These are phyloP conservation scores for Rhizopus stolonifer DNA, from an alignment of 371 early-diverging fungal species.

Conservation along the genomic window DNA sequence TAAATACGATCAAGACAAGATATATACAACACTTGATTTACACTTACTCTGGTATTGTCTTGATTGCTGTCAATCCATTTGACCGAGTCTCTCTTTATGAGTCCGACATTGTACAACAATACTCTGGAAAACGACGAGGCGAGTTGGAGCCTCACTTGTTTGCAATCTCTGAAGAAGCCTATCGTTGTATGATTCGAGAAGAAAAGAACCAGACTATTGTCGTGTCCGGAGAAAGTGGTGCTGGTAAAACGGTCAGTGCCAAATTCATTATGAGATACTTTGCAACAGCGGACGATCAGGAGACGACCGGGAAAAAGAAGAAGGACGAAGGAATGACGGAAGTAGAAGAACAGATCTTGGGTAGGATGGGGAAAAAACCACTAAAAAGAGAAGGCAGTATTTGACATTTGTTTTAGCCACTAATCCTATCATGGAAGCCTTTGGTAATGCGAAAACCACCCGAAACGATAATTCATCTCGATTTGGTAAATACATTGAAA, in stretches of 20 bases:
- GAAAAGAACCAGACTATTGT: constrained; percentile 96
- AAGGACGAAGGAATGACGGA: constrained; percentile 60
- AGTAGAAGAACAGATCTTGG: constrained; percentile 79
- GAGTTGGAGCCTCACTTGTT: constrained; percentile 98
- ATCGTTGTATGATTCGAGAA: constrained; percentile 90
- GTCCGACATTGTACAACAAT: constrained; percentile 80
- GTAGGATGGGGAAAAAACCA: constrained; percentile 19
- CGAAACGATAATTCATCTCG: constrained; percentile 98
- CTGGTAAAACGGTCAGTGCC: constrained; percentile 96
- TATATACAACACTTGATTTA: constrained; percentile 93
- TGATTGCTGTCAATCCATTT: constrained; percentile 98
- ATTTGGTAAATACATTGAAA: constrained; percentile 99
- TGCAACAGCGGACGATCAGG: constrained; percentile 84
- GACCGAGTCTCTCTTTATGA: constrained; percentile 84
- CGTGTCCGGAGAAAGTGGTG: constrained; percentile 97
- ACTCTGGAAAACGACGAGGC: constrained; percentile 92
- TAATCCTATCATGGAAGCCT: constrained; percentile 99
- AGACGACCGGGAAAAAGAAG: constrained; percentile 34
- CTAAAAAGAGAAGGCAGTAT: too few species aligned
- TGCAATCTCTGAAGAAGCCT: constrained; percentile 98
- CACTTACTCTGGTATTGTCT: constrained; percentile 98
- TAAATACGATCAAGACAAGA: constrained; percentile 85
- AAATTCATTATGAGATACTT: constrained; percentile 98
- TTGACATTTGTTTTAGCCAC: constrained; percentile 72
- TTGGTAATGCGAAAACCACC: constrained; percentile 99